Evolutionary conservation across 768 basidiomycete genomes (phyloP), one percentile per base, ranked within the genome.

Genomic region (Mycena rebaudengoi): DNA sequence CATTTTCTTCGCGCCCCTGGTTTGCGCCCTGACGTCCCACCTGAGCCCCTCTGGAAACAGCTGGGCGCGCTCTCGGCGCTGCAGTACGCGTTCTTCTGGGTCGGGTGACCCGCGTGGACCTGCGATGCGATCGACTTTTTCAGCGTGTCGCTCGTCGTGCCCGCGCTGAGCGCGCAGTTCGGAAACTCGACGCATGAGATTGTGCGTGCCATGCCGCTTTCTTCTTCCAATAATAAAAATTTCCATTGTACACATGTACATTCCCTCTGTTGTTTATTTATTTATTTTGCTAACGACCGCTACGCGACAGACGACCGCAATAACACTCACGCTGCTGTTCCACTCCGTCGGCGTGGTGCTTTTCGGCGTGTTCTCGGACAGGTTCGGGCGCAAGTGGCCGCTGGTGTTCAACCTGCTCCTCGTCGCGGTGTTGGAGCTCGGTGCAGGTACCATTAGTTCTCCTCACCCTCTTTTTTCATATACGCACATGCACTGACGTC

Each of bases 361-460:
- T 67, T 96, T 97, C 67, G 95, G 95, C 44, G 73, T 95, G 39
- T 68, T 90, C 16, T 92, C 92, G 1, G 96, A 98, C 74, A 87
- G 96, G 3, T 97, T 82, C 73, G 96, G 96, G 5, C 86, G 96
- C 20, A 96, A 96, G 82, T 98, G 95, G 95, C 95, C 95, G 7
- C 82, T 96, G 6, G 87, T 97, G 30, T 63, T 69, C 66, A 96
- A 95, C 74, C 83, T 96, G 20, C 48, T 94, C 25, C 71, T 95
- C 49, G 85, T 94, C 65, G 82, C 85, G 12, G 73, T 85, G 7
- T 86, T 97, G 53, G 88, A 95, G 70, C 85, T 98, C 25, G 91
- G 88, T 0, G 87, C 88, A 1, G 89, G 92, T n/a, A n/a, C 3
- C 7, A 54, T 0, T n/a, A 18, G 30, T 32, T n/a, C n/a, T n/a